Evolutionary conservation across 306 rosid species (phyloP).

Genomic region (Vigna radiata): DNA sequence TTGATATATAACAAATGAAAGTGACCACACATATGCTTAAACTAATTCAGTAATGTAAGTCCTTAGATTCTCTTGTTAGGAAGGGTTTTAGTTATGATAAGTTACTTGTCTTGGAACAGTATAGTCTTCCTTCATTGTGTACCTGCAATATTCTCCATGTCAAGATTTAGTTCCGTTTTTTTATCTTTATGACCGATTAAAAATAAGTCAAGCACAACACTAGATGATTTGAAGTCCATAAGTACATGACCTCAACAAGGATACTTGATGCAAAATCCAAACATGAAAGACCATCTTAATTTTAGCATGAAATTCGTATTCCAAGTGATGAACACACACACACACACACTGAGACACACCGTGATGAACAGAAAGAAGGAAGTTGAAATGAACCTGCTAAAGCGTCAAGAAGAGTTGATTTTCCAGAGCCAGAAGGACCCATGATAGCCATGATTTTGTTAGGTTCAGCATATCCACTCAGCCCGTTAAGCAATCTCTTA

Average conservation of each 20-base stretch:
- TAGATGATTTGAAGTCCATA: no score
- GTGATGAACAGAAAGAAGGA: no score
- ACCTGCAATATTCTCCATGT: no score
- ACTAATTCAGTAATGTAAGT: background rate
- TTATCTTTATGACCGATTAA: no score
- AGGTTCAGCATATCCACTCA: conserved; percentile 85
- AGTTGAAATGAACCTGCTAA: conserved; percentile 62
- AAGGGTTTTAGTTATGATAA: background rate
- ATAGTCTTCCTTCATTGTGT: no score
- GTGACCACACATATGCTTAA: conserved; percentile 2
- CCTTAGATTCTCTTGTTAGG: background rate
- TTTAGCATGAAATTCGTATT: no score
- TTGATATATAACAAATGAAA: conserved; percentile 22
- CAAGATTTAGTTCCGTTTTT: no score
- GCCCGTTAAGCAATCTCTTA: conserved; percentile 75
- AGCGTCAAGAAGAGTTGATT: conserved; percentile 94
- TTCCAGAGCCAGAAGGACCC: conserved; percentile 99
- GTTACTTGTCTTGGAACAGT: no score
- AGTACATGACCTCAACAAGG: no score
- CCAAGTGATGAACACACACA: background rate
- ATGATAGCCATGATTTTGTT: conserved; percentile 87
- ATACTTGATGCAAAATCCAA: no score
- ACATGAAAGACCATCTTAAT: no score
- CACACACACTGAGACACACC: background rate
- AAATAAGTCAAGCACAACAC: no score